Evolutionary conservation across 148 eudicot genomes (phyloP).

Genomic region (Spergularia marina): DNA sequence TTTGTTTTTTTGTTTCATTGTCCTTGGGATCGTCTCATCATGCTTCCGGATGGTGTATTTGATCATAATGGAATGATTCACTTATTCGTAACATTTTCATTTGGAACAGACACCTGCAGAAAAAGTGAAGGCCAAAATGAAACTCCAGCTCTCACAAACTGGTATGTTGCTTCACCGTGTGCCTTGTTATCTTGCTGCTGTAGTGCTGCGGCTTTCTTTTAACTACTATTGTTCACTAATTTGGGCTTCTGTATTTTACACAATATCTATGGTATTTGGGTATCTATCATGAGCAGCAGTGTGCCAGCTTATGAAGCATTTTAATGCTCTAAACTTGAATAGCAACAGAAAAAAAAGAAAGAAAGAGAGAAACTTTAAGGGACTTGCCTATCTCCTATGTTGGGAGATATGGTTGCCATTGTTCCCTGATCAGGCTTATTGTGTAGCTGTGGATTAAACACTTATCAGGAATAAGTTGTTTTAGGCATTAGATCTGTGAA

Average conservation of each 20-base stretch:
- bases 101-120: constrained; percentile 78
- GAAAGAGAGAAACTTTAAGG: background rate
- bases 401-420: background rate
- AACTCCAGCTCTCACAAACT: constrained; percentile 84
- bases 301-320: background rate
- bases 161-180: constrained; percentile 37
- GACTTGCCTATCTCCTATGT: background rate
- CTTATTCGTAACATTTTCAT: constrained; percentile 15
- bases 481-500: too few relatives aligned
- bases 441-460: too few relatives aligned
- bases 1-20: background rate
- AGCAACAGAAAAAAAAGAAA: too few relatives aligned
- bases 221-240: background rate
- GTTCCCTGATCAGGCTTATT: background rate
- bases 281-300: background rate
- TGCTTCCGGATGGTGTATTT: constrained; percentile 4
- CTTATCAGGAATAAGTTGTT: too few relatives aligned
- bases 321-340: background rate
- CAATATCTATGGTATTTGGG: background rate
- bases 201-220: background rate
- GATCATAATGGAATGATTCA: constrained; percentile 4
- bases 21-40: background rate
- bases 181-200: constrained; percentile 7
- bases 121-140: constrained; percentile 93
- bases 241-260: background rate